A percentile compares a stretch with the other conserved stretches of the same genome.
These are phyloP conservation scores for Xylaria sp. DNA, from an alignment of 495 filamentous ascomycete species.

Conservation along the genomic window DNA sequence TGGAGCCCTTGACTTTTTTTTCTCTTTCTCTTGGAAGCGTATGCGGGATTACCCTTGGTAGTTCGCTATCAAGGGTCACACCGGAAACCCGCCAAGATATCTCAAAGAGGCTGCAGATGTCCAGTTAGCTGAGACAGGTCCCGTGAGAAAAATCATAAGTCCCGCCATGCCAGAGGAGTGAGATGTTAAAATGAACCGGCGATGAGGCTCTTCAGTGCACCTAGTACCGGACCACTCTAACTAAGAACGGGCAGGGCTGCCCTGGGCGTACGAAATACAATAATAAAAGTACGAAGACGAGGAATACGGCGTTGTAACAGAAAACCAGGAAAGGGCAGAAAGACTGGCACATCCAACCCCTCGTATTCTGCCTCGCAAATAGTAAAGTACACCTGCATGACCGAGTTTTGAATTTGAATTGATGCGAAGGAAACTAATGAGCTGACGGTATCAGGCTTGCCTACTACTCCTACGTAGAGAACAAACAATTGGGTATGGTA, in stretches of 20 bases:
- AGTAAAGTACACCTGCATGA: not conserved
- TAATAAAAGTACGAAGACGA: not conserved
- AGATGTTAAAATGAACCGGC: not conserved
- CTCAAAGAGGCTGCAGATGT: not conserved
- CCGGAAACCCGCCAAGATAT: not conserved
- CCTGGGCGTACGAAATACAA: not conserved
- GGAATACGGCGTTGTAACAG: not conserved
- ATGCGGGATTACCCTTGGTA: conserved; percentile 42
- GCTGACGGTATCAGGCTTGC: not conserved
- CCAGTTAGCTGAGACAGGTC: not conserved
- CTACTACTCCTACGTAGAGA: not conserved
- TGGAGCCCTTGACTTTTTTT: conserved; percentile 27
- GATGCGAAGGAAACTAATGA: not conserved
- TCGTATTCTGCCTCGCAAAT: conserved; percentile 3
- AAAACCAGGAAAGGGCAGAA: not conserved
- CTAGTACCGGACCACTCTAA: not conserved
- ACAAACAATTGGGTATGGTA: not conserved
- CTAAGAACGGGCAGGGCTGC: not conserved
- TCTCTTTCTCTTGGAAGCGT: conserved; percentile 37
- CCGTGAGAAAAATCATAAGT: not conserved
- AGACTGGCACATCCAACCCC: not conserved
- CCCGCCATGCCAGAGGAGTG: not conserved
- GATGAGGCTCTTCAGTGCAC: not conserved
- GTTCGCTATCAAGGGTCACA: not conserved
- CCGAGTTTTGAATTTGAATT: not conserved